Conservation (phyloP, 129 eudicot genomes). For the Chrysanthemum seticuspe region DNA sequence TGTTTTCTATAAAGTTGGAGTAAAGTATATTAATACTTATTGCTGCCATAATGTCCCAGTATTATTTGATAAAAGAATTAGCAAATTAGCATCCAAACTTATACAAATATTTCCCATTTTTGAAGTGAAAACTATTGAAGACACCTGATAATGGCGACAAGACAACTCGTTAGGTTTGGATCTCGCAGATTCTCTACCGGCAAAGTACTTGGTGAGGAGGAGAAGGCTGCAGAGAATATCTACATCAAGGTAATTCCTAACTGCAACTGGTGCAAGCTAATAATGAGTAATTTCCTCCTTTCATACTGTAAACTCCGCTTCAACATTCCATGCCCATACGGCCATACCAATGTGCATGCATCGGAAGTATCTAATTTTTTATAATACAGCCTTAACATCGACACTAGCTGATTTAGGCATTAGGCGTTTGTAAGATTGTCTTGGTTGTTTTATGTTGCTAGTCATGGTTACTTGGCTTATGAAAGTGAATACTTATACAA, state of each 20-base stretch:
- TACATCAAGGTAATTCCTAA: constrained; percentile 62
- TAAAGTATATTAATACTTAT: not conserved
- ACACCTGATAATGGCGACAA: constrained; percentile 55
- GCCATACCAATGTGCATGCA: not conserved
- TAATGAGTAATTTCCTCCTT: not conserved
- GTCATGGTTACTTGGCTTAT: not conserved
- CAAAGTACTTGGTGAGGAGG: constrained; percentile 84
- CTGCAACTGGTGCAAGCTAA: not conserved
- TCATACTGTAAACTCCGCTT: constrained; percentile 7
- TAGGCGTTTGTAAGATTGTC: not conserved
- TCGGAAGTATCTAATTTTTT: not conserved
- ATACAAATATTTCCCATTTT: constrained; percentile 11
- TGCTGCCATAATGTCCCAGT: not conserved
- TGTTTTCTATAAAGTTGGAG: too few relatives aligned
- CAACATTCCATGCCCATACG: constrained; percentile 2
- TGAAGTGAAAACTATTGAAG: constrained; percentile 32
- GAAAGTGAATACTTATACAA: not conserved
- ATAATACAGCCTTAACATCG: not conserved
- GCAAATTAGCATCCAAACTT: constrained; percentile 8
- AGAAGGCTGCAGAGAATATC: constrained; percentile 95
- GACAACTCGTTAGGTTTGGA: constrained; percentile 56
- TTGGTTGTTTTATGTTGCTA: not conserved
- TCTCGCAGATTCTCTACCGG: constrained; percentile 78
- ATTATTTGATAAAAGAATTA: constrained; percentile 14
- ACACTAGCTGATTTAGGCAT: not conserved